Evolutionary conservation across 2,329 filamentous ascomycete species (phyloP).

Genomic region (Fusarium sp.): DNA sequence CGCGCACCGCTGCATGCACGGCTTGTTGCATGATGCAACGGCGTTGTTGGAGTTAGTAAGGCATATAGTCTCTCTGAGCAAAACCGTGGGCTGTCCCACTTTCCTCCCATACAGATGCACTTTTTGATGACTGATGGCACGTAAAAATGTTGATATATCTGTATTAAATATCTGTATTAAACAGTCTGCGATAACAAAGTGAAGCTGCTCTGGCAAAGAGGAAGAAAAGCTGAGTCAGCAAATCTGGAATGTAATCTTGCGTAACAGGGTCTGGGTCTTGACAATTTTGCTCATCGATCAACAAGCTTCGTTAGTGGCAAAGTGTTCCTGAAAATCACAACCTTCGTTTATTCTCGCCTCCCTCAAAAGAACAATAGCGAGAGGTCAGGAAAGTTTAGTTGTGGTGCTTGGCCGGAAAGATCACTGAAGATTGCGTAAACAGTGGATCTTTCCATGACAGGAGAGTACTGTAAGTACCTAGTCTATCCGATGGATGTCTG

Average conservation of each 20-base stretch:
- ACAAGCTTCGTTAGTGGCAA: slow-evolving; percentile 1
- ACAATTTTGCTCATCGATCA: slow-evolving; percentile 12
- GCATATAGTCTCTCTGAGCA: slow-evolving; percentile 45
- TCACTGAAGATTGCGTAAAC: slow-evolving; percentile 27
- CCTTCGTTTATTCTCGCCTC: background rate
- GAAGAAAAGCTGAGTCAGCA: slow-evolving; percentile 13
- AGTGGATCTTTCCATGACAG: slow-evolving; percentile 22
- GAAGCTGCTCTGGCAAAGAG: background rate
- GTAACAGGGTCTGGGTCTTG: slow-evolving; percentile 10
- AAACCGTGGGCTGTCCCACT: slow-evolving; percentile 38
- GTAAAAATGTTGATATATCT: background rate
- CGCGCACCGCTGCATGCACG: slow-evolving; percentile 18
- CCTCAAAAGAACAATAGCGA: background rate
- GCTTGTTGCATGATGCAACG: slow-evolving; percentile 18
- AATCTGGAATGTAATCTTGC: slow-evolving; percentile 10
- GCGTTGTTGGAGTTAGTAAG: slow-evolving; percentile 38
- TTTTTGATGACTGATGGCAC: background rate
- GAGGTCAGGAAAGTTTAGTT: slow-evolving; percentile 12
- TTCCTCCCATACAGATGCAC: slow-evolving; percentile 36
- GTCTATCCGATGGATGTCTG: slow-evolving; percentile 4
- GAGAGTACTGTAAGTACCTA: background rate
- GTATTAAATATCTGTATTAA: background rate
- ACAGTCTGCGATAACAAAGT: background rate
- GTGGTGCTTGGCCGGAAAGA: slow-evolving; percentile 15
- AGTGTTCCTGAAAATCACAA: slow-evolving; percentile 26